Conservation (phyloP, 495 filamentous ascomycete species). For the Pyronema omphalodes region DNA sequence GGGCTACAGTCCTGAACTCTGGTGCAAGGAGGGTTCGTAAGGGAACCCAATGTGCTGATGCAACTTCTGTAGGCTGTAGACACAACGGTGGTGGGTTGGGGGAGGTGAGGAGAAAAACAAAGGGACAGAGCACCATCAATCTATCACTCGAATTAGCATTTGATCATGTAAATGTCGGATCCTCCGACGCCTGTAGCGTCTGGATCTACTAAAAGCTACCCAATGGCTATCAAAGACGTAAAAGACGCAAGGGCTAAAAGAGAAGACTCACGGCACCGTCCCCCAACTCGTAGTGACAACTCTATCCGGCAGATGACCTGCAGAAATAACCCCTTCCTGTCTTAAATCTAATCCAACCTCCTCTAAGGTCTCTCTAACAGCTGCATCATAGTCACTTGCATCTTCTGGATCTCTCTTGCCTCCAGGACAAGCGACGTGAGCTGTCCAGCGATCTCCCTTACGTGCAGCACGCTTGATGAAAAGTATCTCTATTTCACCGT, state of each 20-base stretch:
- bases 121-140: constrained; percentile 63
- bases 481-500: constrained; percentile 56
- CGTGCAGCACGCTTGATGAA: constrained; percentile 63
- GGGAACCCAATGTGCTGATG: constrained; percentile 61
- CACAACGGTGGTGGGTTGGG: constrained; percentile 39
- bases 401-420: constrained; percentile 55
- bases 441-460: constrained; percentile 55
- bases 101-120: constrained; percentile 46
- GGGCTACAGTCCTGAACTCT: constrained; percentile 40
- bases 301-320: constrained; percentile 54
- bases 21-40: constrained; percentile 46
- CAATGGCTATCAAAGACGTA: not conserved
- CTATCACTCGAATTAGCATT: constrained; percentile 25
- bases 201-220: not conserved
- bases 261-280: constrained; percentile 39
- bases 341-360: constrained; percentile 53
- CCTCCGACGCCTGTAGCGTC: constrained; percentile 9
- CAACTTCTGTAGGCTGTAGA: constrained; percentile 55
- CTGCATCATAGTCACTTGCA: constrained; percentile 42
- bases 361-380: constrained; percentile 50
- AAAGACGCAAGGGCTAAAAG: constrained; percentile 4
- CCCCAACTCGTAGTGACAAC: constrained; percentile 58
- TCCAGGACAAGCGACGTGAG: constrained; percentile 58
- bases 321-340: constrained; percentile 34
- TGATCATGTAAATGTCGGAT: constrained; percentile 7